phyloP scores from a whole-genome alignment of 352 stramenopile species.

The Globisporangium rhizosaccharum region DNA sequence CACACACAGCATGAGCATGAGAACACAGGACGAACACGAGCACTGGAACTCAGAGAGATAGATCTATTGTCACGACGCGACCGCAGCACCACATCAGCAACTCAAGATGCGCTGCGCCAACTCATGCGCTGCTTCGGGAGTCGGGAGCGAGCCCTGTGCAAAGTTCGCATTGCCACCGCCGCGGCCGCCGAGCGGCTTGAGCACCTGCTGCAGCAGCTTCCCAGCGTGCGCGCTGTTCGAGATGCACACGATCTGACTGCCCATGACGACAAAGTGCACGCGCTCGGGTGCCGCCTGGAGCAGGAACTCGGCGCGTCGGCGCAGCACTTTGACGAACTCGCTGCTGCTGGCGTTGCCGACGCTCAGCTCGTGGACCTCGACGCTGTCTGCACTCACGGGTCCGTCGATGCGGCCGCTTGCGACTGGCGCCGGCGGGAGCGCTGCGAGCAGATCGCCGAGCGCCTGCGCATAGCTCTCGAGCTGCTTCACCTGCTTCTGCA shows the following conservation, averaged over 20 bases:
- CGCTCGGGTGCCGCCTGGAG: slow-evolving; percentile 20
- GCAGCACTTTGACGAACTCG: slow-evolving; percentile 49
- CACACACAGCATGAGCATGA: not conserved
- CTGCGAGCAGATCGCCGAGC: slow-evolving; percentile 45
- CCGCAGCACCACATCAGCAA: not conserved
- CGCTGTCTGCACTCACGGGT: slow-evolving; percentile 3
- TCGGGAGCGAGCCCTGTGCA: slow-evolving; percentile 46
- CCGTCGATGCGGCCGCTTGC: slow-evolving; percentile 20
- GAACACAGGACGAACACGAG: no score
- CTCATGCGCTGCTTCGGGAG: slow-evolving; percentile 10
- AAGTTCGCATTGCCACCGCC: slow-evolving; percentile 58
- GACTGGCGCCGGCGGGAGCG: slow-evolving; percentile 32
- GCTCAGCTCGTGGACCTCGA: slow-evolving; percentile 30
- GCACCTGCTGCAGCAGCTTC: slow-evolving; percentile 46
- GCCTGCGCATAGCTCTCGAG: slow-evolving; percentile 45
- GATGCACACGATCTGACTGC: slow-evolving; percentile 47
- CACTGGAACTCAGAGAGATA: no score
- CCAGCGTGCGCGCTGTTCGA: slow-evolving; percentile 37
- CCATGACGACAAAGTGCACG: slow-evolving; percentile 47
- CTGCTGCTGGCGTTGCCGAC: slow-evolving; percentile 7
- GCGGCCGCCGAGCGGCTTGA: slow-evolving; percentile 46
- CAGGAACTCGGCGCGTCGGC: slow-evolving; percentile 58
- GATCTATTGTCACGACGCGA: not conserved
- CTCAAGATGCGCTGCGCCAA: slow-evolving; percentile 19
- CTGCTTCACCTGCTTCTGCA: slow-evolving; percentile 70